phyloP scores from a whole-genome alignment of 306 rosid genomes.

The Myrica gale region DNA sequence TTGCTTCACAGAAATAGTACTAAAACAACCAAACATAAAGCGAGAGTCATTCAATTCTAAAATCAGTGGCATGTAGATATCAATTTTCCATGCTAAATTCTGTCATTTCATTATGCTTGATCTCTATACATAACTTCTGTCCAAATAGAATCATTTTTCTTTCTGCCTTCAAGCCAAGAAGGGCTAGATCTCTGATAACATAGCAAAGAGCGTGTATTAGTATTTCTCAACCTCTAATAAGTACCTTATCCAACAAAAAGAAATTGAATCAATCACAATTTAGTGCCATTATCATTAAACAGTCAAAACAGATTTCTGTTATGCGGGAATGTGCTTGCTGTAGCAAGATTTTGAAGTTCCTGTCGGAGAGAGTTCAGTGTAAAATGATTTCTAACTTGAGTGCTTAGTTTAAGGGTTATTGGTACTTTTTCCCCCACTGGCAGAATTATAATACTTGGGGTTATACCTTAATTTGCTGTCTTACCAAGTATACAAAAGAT shows the following conservation, averaged over 20 bases:
- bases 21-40: conserved; percentile 12
- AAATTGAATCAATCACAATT: neutral
- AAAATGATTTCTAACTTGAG: neutral
- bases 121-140: too few relatives aligned
- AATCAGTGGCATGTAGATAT: neutral
- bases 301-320: neutral
- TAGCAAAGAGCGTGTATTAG: neutral
- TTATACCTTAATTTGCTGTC: neutral
- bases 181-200: neutral
- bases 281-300: neutral
- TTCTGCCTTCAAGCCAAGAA: neutral
- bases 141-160: neutral
- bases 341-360: neutral
- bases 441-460: neutral
- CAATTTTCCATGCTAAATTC: too few relatives aligned
- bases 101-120: too few relatives aligned
- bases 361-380: too few relatives aligned
- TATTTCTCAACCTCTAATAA: neutral
- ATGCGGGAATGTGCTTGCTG: neutral
- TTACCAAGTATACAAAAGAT: neutral
- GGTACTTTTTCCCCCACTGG: neutral
- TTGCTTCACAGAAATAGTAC: conserved; percentile 19
- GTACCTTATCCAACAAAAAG: conserved; percentile 1
- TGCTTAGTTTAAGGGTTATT: neutral
- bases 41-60: neutral